These are phyloP conservation scores for Senecio squalidus DNA, from an alignment of 140 eudicot genomes.

Conservation along the genomic window DNA sequence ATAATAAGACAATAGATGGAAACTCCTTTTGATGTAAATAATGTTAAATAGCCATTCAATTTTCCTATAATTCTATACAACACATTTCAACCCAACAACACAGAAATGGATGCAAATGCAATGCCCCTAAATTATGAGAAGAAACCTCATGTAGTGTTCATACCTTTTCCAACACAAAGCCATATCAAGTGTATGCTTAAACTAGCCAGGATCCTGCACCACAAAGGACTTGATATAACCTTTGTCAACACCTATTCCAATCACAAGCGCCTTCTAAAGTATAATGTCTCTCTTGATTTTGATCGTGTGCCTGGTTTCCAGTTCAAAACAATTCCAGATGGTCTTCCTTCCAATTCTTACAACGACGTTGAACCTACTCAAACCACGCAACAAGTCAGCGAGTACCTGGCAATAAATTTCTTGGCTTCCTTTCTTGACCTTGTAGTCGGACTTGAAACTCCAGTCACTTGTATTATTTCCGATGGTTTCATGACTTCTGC, in stretches of 20 bases:
- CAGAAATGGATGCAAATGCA: neutral
- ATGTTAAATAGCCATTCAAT: too few species aligned
- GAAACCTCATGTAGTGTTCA: slow-evolving; percentile 30
- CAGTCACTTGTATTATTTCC: slow-evolving; percentile 14
- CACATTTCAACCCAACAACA: neutral
- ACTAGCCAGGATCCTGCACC: slow-evolving; percentile 23
- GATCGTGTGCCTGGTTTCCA: slow-evolving; percentile 13
- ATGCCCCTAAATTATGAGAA: neutral
- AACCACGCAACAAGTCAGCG: neutral
- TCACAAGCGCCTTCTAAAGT: slow-evolving; percentile 7
- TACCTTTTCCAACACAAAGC: slow-evolving; percentile 25
- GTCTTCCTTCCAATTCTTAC: neutral
- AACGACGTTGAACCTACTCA: neutral
- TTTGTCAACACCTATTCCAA: slow-evolving; percentile 16
- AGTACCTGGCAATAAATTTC: neutral
- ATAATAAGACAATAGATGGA: too few species aligned
- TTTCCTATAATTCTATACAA: too few species aligned
- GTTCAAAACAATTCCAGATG: slow-evolving; percentile 16
- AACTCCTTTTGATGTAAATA: too few species aligned
- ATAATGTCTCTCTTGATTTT: slow-evolving; percentile 1
- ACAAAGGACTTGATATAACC: slow-evolving; percentile 24
- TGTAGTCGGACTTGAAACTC: slow-evolving; percentile 5
- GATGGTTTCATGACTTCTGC: slow-evolving; percentile 13
- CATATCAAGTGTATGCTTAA: slow-evolving; percentile 36
- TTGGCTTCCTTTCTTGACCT: slow-evolving; percentile 2